Base-by-base conservation (phyloP, 2,329 filamentous ascomycete genomes). In the Akanthomyces lecanii region DNA sequence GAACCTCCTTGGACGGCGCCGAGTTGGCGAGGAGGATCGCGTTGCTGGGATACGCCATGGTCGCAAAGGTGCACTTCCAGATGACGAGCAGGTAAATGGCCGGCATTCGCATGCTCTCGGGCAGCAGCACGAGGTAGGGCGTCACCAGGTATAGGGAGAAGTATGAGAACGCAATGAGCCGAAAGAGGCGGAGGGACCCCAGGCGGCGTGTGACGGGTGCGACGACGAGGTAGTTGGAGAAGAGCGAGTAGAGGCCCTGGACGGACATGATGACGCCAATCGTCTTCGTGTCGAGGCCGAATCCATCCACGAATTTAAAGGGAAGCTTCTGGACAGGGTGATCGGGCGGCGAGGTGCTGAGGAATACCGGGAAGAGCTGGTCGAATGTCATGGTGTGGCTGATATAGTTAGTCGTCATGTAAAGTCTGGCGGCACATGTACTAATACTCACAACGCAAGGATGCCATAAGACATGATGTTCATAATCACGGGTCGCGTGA, bases 321-420 rank as follows among this genome's bases (percentile, higher is more conserved):
- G 94, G 94, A 2, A 97, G 82, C 14, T 77, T 82, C 66, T 70
- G 80, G 66, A 71, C 84, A 75, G 71, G 82, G 72, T 70, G 82
- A 73, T 78, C 69, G 1, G 81, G 82, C 11, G 78, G 74, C 18
- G 77, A 76, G 51, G 91, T 91, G 74, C 90, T 94, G 71, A 99
- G 85, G 69, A 99, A 92, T 2, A 97, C 90, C 0, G 95, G 94
- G 69, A 98, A 88, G 55, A 98, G 84, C 71, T 97, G 91, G 76
- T 99, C 95, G 69, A 96, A 95, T 0, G 93, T 96, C 77, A 99
- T 97, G 14, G 94, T 97, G 78, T 98, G 94, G 78, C 93, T 97
- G 71, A 36, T 4, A 5, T 14, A 3, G 12, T 36, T 36, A 23
- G 42, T 14, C 6, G 10, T 30, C 7, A 6, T 8, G 11, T 10